Conservation (phyloP, 2,329 filamentous ascomycete genomes). For the Verticillium nonalfalfae region DNA sequence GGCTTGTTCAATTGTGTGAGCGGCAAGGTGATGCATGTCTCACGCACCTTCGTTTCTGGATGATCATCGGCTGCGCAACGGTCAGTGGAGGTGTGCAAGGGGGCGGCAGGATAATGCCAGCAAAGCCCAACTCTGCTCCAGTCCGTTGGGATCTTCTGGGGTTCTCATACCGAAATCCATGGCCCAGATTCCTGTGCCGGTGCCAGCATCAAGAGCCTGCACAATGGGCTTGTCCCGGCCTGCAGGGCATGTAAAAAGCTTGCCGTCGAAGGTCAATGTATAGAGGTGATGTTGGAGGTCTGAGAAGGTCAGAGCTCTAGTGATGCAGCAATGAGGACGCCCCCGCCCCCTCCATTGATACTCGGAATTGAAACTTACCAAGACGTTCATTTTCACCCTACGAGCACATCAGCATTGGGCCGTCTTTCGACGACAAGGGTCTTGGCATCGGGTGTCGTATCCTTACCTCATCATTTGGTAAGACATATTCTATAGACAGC, state of each 20-base stretch:
- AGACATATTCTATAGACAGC: conserved; percentile 13
- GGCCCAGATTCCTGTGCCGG: conserved; percentile 38
- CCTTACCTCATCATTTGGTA: conserved; percentile 18
- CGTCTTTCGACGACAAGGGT: too few species aligned
- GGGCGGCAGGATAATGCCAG: background rate
- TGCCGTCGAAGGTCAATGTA: conserved; percentile 16
- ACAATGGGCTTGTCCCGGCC: conserved; percentile 5
- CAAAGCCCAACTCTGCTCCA: background rate
- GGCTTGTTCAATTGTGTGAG: background rate
- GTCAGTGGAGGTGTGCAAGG: background rate
- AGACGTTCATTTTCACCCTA: background rate
- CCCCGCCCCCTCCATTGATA: background rate
- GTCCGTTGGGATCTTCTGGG: background rate
- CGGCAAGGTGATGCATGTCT: background rate
- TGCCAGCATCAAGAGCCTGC: conserved; percentile 37
- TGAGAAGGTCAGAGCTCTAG: background rate
- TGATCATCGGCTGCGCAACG: conserved; percentile 17
- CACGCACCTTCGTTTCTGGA: conserved; percentile 19
- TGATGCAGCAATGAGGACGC: too few species aligned
- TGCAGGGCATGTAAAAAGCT: conserved; percentile 14
- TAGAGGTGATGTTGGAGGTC: conserved; percentile 18
- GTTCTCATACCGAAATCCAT: conserved; percentile 33
- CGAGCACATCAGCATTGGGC: background rate
- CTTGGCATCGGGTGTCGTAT: conserved; percentile 9
- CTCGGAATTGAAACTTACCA: background rate